Evolutionary conservation across 768 basidiomycete genomes (phyloP).

Genomic region (Boletus barrowsii): DNA sequence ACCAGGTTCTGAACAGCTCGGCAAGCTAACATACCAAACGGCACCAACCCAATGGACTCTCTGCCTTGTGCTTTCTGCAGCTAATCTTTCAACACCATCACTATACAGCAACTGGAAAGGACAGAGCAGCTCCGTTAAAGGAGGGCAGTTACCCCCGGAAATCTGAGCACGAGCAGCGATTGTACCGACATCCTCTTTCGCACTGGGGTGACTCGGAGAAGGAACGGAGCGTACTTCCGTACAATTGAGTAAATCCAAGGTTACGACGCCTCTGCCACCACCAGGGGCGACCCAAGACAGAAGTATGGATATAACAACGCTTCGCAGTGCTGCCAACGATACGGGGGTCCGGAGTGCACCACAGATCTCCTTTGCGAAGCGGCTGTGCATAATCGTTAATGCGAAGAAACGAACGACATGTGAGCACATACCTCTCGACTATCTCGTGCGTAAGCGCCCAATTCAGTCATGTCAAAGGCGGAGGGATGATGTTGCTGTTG

Average conservation of each 20-base stretch:
- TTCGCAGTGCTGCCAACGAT: conserved; percentile 78
- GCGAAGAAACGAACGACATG: neutral
- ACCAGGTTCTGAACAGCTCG: conserved; percentile 40
- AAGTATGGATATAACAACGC: conserved; percentile 76
- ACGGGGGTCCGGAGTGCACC: conserved; percentile 81
- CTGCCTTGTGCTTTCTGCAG: conserved; percentile 83
- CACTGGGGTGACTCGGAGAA: conserved; percentile 75
- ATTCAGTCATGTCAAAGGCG: conserved; percentile 48
- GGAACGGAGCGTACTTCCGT: conserved; percentile 81
- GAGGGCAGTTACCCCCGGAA: conserved; percentile 38
- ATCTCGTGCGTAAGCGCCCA: conserved; percentile 40
- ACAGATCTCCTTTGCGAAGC: conserved; percentile 77
- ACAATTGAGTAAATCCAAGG: conserved; percentile 83
- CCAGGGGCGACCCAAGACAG: conserved; percentile 85
- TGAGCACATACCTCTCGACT: conserved; percentile 41
- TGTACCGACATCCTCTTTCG: conserved; percentile 84
- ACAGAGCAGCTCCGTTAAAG: conserved; percentile 70
- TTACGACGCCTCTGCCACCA: conserved; percentile 82
- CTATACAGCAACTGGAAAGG: conserved; percentile 90
- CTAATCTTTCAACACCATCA: conserved; percentile 86
- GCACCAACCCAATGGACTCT: conserved; percentile 90
- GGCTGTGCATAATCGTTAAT: conserved; percentile 50
- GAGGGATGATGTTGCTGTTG: conserved; percentile 37
- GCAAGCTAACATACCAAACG: conserved; percentile 66
- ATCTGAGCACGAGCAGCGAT: conserved; percentile 70